Percentiles rank a stretch among this genome's conserved stretches.
These are phyloP conservation scores for Lantana camara DNA, from an alignment of 257 asterid species.

Conservation along the genomic window DNA sequence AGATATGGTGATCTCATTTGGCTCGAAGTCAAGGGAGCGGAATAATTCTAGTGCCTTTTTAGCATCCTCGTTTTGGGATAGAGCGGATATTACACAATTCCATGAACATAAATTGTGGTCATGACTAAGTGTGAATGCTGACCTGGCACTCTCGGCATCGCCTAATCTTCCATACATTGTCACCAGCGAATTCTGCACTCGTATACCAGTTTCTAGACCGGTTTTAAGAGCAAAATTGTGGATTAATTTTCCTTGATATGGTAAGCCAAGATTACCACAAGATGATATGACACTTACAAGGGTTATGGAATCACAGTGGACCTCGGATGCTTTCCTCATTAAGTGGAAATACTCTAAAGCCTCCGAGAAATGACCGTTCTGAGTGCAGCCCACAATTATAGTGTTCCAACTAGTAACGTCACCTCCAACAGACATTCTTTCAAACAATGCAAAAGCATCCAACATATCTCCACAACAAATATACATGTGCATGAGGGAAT, in stretches of 20 bases:
- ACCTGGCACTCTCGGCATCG: conserved; percentile 52
- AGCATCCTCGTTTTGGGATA: conserved; percentile 66
- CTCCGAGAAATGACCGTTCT: conserved; percentile 45
- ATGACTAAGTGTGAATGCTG: conserved; percentile 46
- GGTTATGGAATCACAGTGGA: conserved; percentile 42
- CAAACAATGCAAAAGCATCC: conserved; percentile 52
- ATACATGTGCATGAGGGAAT: conserved; percentile 67
- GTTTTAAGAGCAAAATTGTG: conserved; percentile 61
- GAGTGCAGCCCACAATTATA: conserved; percentile 61
- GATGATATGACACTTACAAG: conserved; percentile 52
- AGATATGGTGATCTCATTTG: conserved; percentile 62
- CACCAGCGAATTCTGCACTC: conserved; percentile 58
- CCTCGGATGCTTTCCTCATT: conserved; percentile 50
- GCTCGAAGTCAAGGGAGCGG: conserved; percentile 55
- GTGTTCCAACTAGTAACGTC: conserved; percentile 70
- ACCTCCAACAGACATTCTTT: conserved; percentile 25
- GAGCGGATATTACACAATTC: conserved; percentile 64
- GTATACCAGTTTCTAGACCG: conserved; percentile 34
- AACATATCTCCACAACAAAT: conserved; percentile 46
- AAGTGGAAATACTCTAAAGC: conserved; percentile 54
- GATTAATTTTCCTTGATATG: conserved; percentile 41
- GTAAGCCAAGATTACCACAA: conserved; percentile 61
- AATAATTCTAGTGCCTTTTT: conserved; percentile 53
- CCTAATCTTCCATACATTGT: conserved; percentile 75
- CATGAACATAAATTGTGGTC: conserved; percentile 63